Base-by-base conservation (phyloP, 106 monocot species). In the Dioscorea dumetorum region DNA sequence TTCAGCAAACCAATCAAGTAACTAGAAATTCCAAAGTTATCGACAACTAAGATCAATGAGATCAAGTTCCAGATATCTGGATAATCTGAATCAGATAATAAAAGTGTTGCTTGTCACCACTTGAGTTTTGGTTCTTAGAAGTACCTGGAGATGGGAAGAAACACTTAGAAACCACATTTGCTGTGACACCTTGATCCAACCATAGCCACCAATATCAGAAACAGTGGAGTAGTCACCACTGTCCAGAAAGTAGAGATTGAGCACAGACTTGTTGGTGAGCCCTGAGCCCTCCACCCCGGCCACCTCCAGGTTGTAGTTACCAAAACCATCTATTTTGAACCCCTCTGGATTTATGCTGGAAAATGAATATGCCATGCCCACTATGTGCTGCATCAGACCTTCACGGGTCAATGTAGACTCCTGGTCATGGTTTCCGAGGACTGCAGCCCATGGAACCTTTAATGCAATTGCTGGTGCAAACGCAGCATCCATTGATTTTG, bases 391-490 rank as follows among this genome's bases (percentile, higher is more conserved):
- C 91, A 97, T 97, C 57, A 91, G 84, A 8, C 76, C 84, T 71
- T 84, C 78, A 4, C 95, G 86, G 9, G 86, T 80, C 12, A 97
- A 78, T 2, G 81, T 84, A 0, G 79, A 79, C 70, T 97, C 88
- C 73, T 97, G 91, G 73, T 97, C 95, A 50, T 97, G 95, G 84
- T 97, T 97, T 1, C 95, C 95, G 8, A 97, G 66, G 54, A 97
- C 81, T 18, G 91, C 95, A 8, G 95, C 86, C 91, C 91, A 97
- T 12, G 95, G 95, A 6, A 97, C 76, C 67, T 88, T 85, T 49
- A 84, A 77, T n/a, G 57, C 57, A 7, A 88, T 34, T 18, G 88
- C 91, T 12, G 88, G 86, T 14, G 67, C 81, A 66, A 89, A 91
- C 33, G 95, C 91, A 63, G 77, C 72, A 53, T 82, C 63, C 77